These are phyloP conservation scores for Aspergillus heteromorphus DNA, from an alignment of 495 filamentous ascomycete species.

Conservation along the genomic window DNA sequence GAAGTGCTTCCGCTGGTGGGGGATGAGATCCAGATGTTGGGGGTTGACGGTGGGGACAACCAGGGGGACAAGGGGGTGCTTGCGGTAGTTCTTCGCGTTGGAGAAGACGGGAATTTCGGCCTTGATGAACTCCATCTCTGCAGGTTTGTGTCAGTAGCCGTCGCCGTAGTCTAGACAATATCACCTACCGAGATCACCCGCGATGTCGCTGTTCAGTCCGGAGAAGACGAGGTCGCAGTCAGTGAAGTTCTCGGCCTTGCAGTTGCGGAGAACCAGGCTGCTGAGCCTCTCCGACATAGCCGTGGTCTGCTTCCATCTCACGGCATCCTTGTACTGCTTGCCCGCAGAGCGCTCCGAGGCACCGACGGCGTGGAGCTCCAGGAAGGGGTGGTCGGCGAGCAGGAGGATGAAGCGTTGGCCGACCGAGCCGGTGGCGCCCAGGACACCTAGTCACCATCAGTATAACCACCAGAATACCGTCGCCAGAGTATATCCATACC, in stretches of 20 bases:
- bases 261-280: constrained; percentile 68
- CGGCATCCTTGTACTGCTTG: constrained; percentile 79
- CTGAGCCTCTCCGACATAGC: constrained; percentile 63
- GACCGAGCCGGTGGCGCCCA: constrained; percentile 61
- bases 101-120: constrained; percentile 78
- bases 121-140: constrained; percentile 75
- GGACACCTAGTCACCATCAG: constrained; percentile 33
- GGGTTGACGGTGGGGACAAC: constrained; percentile 83
- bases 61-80: constrained; percentile 75
- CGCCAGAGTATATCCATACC: constrained; percentile 24
- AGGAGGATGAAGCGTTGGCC: constrained; percentile 83
- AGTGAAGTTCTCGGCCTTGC: constrained; percentile 65
- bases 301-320: constrained; percentile 75
- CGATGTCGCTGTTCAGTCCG: constrained; percentile 78
- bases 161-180: background rate
- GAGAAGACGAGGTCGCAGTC: constrained; percentile 89
- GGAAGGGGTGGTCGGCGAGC: constrained; percentile 70
- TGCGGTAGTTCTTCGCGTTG: constrained; percentile 86
- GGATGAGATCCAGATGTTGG: constrained; percentile 70
- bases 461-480: background rate
- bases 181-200: constrained; percentile 65
- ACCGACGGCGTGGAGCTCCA: constrained; percentile 70
- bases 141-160: background rate
- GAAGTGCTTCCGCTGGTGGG: constrained; percentile 63
- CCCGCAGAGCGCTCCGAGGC: constrained; percentile 74